Percentiles rank a stretch among this genome's conserved stretches.
Conservation (phyloP, 306 rosid species). For the Quercus suber region DNA sequence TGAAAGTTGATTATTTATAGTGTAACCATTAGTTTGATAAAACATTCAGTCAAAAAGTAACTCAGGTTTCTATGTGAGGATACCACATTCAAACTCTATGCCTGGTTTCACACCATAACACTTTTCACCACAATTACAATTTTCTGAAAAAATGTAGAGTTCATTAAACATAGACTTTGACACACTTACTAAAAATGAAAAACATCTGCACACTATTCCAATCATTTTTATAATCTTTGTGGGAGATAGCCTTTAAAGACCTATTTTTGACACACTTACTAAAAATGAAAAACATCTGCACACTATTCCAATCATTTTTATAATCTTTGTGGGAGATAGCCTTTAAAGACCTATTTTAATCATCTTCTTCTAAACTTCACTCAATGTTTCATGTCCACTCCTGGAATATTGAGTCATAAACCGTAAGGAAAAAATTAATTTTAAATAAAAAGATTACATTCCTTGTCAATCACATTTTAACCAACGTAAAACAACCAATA, state of each 20-base stretch:
- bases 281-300: neutral
- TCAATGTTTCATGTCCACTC: neutral
- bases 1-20: slow-evolving; percentile 8
- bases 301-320: neutral
- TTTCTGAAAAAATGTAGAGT: neutral
- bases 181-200: neutral
- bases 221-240: neutral
- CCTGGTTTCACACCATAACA: neutral
- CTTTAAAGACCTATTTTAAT: neutral
- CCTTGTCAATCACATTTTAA: neutral
- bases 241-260: neutral
- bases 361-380: neutral
- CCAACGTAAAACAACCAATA: neutral
- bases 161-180: neutral
- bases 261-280: neutral
- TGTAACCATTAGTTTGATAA: neutral
- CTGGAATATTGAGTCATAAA: neutral
- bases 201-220: neutral
- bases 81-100: neutral
- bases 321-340: neutral
- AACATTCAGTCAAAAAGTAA: neutral
- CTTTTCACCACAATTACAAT: neutral
- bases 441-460: neutral
- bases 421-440: too few species aligned
- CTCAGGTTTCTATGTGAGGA: neutral